These are phyloP conservation scores for Epichloe sylvatica DNA, from an alignment of 2,329 filamentous ascomycete species.

Conservation along the genomic window DNA sequence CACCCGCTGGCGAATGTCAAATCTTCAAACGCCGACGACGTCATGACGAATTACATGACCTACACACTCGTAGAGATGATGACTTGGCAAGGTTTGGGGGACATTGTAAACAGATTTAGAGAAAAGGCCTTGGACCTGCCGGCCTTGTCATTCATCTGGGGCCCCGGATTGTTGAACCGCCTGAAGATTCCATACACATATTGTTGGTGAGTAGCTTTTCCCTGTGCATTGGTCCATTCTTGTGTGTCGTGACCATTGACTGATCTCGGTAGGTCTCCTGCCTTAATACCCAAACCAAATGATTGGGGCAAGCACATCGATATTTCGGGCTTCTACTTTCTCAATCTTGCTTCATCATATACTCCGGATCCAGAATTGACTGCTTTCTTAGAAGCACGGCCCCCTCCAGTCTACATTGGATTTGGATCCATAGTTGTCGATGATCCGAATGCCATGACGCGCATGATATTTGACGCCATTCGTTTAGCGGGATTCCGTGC, in stretches of 20 bases:
- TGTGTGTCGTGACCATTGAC: constrained; percentile 2
- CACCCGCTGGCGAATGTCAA: constrained; percentile 77
- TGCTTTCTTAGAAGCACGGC: constrained; percentile 51
- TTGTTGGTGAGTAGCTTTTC: constrained; percentile 47
- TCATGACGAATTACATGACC: constrained; percentile 69
- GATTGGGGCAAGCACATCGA: constrained; percentile 63
- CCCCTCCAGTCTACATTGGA: constrained; percentile 66
- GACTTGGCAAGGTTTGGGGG: constrained; percentile 79
- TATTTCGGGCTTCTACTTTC: constrained; percentile 65
- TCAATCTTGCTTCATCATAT: constrained; percentile 53
- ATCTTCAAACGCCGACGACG: constrained; percentile 58
- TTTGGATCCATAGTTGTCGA: constrained; percentile 76
- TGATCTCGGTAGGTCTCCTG: constrained; percentile 40
- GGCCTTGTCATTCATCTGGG: constrained; percentile 66
- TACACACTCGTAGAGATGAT: constrained; percentile 82
- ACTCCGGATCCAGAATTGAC: constrained; percentile 51
- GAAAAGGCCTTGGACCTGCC: constrained; percentile 62
- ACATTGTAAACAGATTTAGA: constrained; percentile 80
- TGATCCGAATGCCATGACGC: constrained; percentile 56
- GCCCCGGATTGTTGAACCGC: constrained; percentile 63
- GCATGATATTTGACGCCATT: constrained; percentile 59
- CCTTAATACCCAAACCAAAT: constrained; percentile 62
- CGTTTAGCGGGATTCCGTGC: constrained; percentile 55
- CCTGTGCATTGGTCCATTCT: not conserved
- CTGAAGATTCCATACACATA: constrained; percentile 77